A percentile compares a stretch with the other conserved stretches of the same genome.
Conservation (phyloP, 2,329 filamentous ascomycete species). For the Aspergillus brunneoviolaceus region DNA sequence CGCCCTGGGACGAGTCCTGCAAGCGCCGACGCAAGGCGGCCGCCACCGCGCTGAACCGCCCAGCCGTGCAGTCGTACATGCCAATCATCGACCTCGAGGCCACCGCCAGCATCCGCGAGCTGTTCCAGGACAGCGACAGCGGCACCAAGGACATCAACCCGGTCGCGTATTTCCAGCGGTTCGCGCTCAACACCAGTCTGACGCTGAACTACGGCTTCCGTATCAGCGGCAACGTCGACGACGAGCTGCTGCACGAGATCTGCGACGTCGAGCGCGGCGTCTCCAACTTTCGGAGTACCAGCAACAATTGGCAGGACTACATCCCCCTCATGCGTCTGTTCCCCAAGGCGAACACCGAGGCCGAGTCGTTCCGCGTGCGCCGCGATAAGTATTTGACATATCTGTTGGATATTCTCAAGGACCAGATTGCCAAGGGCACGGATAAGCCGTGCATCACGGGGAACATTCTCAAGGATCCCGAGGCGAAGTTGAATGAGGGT, state of each 20-base stretch:
- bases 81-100: constrained; percentile 78
- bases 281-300: constrained; percentile 73
- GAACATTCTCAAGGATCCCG: constrained; percentile 69
- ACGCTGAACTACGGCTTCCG: constrained; percentile 78
- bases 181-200: constrained; percentile 72
- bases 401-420: constrained; percentile 60
- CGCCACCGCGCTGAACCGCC: constrained; percentile 73
- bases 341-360: constrained; percentile 61
- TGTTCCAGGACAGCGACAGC: constrained; percentile 62
- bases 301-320: constrained; percentile 83
- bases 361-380: constrained; percentile 64
- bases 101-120: constrained; percentile 68
- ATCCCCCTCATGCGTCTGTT: constrained; percentile 70
- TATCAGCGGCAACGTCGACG: constrained; percentile 68
- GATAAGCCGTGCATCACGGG: constrained; percentile 69
- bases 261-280: constrained; percentile 72
- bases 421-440: constrained; percentile 61
- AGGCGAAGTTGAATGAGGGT: constrained; percentile 68
- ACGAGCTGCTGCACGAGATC: constrained; percentile 69
- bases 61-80: constrained; percentile 75
- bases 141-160: constrained; percentile 68
- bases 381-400: constrained; percentile 65
- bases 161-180: constrained; percentile 70
- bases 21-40: constrained; percentile 75
- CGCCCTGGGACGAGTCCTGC: constrained; percentile 79